Conservation (phyloP, 176 grass and related monocot genomes). For the Tillandsia leiboldiana region DNA sequence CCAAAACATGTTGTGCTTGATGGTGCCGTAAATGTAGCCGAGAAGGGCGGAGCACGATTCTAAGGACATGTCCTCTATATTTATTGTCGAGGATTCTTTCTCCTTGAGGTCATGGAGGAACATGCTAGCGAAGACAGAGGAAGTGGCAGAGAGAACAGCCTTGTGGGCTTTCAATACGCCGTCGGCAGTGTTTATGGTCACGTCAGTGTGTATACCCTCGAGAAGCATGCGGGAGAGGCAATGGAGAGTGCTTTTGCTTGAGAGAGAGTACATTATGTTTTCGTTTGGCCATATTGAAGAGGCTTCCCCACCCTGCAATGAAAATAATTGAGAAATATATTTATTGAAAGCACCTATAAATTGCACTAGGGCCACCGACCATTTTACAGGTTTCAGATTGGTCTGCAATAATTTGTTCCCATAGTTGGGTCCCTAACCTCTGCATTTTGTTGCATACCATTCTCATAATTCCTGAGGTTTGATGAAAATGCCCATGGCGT, state of each 20-base stretch:
- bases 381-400: too few relatives aligned
- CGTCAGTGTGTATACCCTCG: conserved; percentile 62
- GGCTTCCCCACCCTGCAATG: conserved; percentile 44
- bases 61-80: conserved; percentile 63
- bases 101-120: conserved; percentile 74
- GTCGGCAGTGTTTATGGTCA: conserved; percentile 56
- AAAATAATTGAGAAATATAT: background rate
- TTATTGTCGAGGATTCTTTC: conserved; percentile 39
- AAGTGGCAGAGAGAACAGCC: conserved; percentile 49
- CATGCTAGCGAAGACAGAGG: conserved; percentile 79
- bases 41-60: conserved; percentile 59
- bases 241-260: conserved; percentile 44
- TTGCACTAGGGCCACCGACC: too few relatives aligned
- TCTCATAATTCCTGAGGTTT: too few relatives aligned
- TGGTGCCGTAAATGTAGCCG: conserved; percentile 61
- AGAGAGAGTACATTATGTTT: conserved; percentile 34
- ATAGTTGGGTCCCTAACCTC: too few relatives aligned
- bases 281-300: conserved; percentile 44
- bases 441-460: too few relatives aligned
- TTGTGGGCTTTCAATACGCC: conserved; percentile 74
- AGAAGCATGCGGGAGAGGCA: conserved; percentile 75
- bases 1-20: conserved; percentile 61
- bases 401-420: too few relatives aligned
- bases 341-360: too few relatives aligned
- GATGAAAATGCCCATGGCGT: background rate